Evolutionary conservation across 2,329 filamentous ascomycete species (phyloP), one percentile per base, ranked within the genome.

Genomic region (Clarireedia homoeocarpa): DNA sequence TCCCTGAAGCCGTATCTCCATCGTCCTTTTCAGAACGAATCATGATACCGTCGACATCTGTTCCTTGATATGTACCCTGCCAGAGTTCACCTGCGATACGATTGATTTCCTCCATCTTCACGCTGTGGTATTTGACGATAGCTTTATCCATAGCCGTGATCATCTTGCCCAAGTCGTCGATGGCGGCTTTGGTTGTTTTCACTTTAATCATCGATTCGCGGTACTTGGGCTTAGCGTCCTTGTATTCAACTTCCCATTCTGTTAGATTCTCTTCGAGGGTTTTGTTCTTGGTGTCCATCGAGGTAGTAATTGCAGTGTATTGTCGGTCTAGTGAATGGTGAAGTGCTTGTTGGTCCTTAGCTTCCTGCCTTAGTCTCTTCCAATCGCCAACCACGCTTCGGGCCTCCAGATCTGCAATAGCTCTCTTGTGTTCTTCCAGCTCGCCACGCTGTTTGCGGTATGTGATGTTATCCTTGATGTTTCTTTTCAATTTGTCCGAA

Each of bases 91-190:
- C 89, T 51, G 95, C 86, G 70, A 96, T 96, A 56, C 84, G 82
- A 72, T 99, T 99, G 71, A 99, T 92, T 71, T 99, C 91, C 64
- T 94, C 89, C 94, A 99, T 99, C 77, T 99, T 99, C 69, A 96
- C 76, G 30, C 86, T 81, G 74, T 99, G 94, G 69, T 92, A 99
- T 67, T 89, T 89, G 89, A 99, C 96, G 67, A 99, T 95, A 48
- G 94, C 95, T 68, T 94, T 90, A 75, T 97, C 92, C 12, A 99
- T 80, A 6, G 94, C 94, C 9, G 82, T 79, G 45, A 83, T 80
- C 69, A 95, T 97, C 42, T 89, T 86, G 6, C 80, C 86, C 38
- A 99, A 76, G 69, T 99, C 94, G 56, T 95, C 90, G 54, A 96
- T 89, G 2, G 91, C 92, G 3, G 91, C 92, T 71, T 91, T 95